These are phyloP conservation scores for Amylocystis lapponica DNA, from an alignment of 768 basidiomycete genomes.

Conservation along the genomic window DNA sequence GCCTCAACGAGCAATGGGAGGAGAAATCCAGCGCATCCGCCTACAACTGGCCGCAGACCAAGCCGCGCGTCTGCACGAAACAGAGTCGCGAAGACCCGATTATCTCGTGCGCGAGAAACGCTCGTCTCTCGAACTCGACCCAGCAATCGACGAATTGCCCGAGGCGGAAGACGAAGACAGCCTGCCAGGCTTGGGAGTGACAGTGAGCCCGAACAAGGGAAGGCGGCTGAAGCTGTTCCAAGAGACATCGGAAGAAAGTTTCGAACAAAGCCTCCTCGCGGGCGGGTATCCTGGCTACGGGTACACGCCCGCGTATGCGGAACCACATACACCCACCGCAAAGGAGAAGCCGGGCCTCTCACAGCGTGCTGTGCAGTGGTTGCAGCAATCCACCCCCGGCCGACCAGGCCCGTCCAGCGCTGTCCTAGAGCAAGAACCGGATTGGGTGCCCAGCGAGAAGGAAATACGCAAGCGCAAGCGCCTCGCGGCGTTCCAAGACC, in stretches of 20 bases:
- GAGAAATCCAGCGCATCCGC: conserved; percentile 57
- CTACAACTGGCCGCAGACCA: conserved; percentile 47
- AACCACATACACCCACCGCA: conserved; percentile 18
- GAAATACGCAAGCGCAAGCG: conserved; percentile 64
- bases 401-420: conserved; percentile 29
- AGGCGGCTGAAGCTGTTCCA: conserved; percentile 71
- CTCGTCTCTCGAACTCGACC: conserved; percentile 36
- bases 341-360: conserved; percentile 8
- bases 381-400: conserved; percentile 37
- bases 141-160: conserved; percentile 31
- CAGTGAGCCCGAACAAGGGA: conserved; percentile 67
- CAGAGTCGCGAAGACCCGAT: conserved; percentile 63
- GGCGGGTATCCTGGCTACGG: conserved; percentile 75
- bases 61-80: conserved; percentile 42
- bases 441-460: conserved; percentile 35
- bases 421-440: conserved; percentile 10
- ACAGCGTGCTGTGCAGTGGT: conserved; percentile 54
- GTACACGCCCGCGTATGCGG: conserved; percentile 16
- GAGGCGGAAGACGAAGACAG: conserved; percentile 24
- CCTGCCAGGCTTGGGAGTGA: conserved; percentile 46
- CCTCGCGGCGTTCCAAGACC: conserved; percentile 59
- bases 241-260: conserved; percentile 78
- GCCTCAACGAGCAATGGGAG: conserved; percentile 31
- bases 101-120: conserved; percentile 61
- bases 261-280: conserved; percentile 79